phyloP scores from a whole-genome alignment of 345 rosid genomes.

The Eucalyptus brandiana region DNA sequence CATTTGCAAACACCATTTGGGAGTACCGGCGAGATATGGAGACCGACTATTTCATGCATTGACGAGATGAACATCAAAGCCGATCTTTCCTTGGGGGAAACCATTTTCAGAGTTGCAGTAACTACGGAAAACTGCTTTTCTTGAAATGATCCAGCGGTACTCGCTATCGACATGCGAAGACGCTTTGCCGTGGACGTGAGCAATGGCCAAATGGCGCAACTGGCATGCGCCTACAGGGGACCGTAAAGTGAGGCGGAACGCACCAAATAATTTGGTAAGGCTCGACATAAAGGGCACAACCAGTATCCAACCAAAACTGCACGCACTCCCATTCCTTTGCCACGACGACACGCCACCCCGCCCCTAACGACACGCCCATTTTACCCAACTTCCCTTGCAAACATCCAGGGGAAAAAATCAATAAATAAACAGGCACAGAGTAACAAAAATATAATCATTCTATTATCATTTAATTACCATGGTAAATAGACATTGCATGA shows the following conservation, averaged over 20 bases:
- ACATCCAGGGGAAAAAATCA: neutral
- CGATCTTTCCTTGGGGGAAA: neutral
- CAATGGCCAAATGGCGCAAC: neutral
- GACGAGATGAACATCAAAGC: neutral
- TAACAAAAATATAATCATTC: neutral
- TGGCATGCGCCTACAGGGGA: neutral
- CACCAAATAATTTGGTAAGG: neutral
- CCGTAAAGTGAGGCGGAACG: neutral
- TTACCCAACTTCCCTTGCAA: conserved; percentile 5
- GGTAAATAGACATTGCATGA: neutral
- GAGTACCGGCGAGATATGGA: neutral
- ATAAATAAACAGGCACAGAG: neutral
- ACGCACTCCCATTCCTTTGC: neutral
- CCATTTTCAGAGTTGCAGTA: neutral
- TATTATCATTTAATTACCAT: neutral
- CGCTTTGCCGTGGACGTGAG: neutral
- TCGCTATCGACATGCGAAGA: neutral
- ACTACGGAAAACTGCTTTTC: neutral
- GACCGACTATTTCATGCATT: neutral
- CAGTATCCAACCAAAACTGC: neutral
- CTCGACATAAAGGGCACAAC: neutral
- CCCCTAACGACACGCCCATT: too few species aligned
- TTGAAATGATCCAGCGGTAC: neutral
- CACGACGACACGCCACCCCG: neutral
- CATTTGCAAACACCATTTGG: neutral